Base-by-base conservation (phyloP, 495 filamentous ascomycete genomes). In the Neurospora sp. region DNA sequence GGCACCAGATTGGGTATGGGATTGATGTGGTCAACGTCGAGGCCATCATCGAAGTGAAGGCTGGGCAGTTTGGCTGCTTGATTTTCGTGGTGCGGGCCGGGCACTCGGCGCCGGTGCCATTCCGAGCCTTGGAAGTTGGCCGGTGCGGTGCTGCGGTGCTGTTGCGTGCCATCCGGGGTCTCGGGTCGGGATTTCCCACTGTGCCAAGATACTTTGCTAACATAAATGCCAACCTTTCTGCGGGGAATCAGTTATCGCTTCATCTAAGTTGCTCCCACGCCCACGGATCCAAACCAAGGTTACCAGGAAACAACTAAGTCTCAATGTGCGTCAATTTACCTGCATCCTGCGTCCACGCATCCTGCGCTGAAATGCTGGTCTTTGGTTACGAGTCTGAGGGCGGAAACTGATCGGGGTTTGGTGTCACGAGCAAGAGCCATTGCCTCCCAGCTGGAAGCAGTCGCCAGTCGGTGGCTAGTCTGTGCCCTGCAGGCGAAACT, bases 191-290 rank as follows among this genome's bases (percentile, higher is more conserved):
- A 16, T 2, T 27, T 31, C 47, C 20, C 47, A 61, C 5, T 8
- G 53, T 0, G 12, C 53, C 0, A 35, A 1, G 53, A 35, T 61
- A 35, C 14, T 8, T 3, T 18, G 6, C 6, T 61, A 35, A 61
- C 53, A 1, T 0, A 8, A 61, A 0, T 6, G 0, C 22, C 0
- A 1, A 2, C 12, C 7, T 27, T 1, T 18, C 1, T 35, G 27
- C 1, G 0, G 5, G 0, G 3, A 16, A 61, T 16, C 12, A 3
- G 27, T 61, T 61, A 61, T 14, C 1, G 20, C 1, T 53, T 0
- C 45, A 53, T 27, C 45, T 22, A 53, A 53, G 45, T 22, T 53
- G n/a, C 20, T 53, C 1, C 10, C 1, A 12, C 20, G 0, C n/a
- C n/a, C 0, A 2, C 0, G 4, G 5, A 22, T 3, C 9, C 20